A percentile compares a stretch with the other conserved stretches of the same genome.
Conservation (phyloP, 208 protist genomes). For the Herpetomonas tarakana region DNA sequence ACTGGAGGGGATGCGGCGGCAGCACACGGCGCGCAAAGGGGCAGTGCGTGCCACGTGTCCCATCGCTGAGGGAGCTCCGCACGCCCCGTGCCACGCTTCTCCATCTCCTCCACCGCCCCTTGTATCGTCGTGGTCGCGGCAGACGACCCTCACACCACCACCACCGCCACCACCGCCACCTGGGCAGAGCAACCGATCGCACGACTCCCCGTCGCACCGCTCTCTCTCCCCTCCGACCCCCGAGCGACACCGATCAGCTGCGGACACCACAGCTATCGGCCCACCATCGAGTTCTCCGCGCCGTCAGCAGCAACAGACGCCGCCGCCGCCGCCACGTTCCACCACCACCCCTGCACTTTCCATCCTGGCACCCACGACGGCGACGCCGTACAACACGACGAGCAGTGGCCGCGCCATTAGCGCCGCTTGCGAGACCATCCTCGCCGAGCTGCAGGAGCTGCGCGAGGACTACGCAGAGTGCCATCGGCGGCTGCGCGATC, state of each 20-base stretch:
- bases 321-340: background rate
- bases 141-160: background rate
- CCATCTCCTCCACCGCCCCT: too few relatives aligned
- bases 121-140: background rate
- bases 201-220: background rate
- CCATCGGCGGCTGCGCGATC: conserved; percentile 43
- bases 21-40: background rate
- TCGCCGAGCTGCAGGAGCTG: conserved; percentile 48
- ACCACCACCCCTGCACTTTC: background rate
- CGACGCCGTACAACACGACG: background rate
- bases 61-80: background rate
- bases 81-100: too few relatives aligned
- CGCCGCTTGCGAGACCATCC: conserved; percentile 38
- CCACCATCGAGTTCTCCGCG: too few relatives aligned
- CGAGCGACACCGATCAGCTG: too few relatives aligned
- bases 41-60: background rate
- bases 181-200: too few relatives aligned
- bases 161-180: too few relatives aligned
- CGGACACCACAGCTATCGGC: too few relatives aligned
- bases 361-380: background rate
- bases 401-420: conserved; percentile 29
- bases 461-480: conserved; percentile 44
- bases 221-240: background rate
- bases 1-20: background rate
- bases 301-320: background rate